A percentile compares a stretch with the other conserved stretches of the same genome.
These are phyloP conservation scores for Casuarina glauca DNA, from an alignment of 306 rosid genomes.

Conservation along the genomic window DNA sequence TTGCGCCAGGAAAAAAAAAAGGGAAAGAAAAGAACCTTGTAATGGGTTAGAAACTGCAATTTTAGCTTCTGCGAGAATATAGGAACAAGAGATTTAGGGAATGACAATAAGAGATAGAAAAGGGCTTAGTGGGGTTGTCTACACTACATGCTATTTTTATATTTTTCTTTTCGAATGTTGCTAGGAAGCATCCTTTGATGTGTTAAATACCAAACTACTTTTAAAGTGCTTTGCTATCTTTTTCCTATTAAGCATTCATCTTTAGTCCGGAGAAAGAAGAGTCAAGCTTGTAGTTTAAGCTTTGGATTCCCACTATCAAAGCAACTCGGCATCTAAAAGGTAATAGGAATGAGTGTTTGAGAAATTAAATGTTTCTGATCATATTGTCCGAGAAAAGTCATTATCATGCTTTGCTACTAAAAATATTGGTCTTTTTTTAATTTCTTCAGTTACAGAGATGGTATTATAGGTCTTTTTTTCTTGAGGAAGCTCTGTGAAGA, in stretches of 20 bases:
- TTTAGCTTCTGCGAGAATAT: neutral
- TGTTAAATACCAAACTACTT: neutral
- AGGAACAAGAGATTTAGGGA: neutral
- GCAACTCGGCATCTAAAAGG: neutral
- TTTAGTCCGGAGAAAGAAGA: neutral
- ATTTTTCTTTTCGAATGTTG: neutral
- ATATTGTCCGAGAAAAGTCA: neutral
- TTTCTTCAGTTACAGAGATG: neutral
- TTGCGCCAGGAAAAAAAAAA: neutral
- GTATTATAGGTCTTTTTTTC: neutral
- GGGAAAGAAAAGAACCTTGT: neutral
- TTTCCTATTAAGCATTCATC: too few species aligned
- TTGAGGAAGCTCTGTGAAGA: slow-evolving; percentile 30
- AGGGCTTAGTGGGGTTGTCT: neutral
- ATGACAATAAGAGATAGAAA: neutral
- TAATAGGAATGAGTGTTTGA: neutral
- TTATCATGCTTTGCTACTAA: neutral
- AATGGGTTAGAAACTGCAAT: neutral
- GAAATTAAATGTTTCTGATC: neutral
- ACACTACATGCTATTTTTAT: neutral
- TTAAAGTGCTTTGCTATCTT: neutral
- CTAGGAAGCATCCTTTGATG: neutral
- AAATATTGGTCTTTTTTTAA: neutral
- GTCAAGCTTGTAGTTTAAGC: neutral
- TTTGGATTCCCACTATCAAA: neutral